Conservation (phyloP, 345 rosid species). For the Alliaria petiolata region DNA sequence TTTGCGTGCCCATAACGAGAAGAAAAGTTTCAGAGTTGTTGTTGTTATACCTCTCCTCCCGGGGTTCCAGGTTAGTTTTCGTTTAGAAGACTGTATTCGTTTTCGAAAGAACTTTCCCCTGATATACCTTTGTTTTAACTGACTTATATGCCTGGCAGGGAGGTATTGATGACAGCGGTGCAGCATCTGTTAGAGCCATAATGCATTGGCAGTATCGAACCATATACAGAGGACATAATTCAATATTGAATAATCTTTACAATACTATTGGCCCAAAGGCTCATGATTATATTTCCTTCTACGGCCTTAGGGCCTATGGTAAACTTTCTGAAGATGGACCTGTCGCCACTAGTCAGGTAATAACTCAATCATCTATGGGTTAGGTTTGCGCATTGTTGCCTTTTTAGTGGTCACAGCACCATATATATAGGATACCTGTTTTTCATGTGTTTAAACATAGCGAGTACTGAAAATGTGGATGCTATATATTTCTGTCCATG, state of each 20-base stretch:
- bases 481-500: slow-evolving; percentile 12
- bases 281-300: slow-evolving; percentile 86
- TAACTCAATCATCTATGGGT: slow-evolving; percentile 6
- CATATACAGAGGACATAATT: slow-evolving; percentile 85
- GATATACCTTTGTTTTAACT: background rate
- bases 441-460: background rate
- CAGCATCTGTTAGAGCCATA: slow-evolving; percentile 98
- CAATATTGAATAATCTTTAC: slow-evolving; percentile 78
- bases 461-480: background rate
- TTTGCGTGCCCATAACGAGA: slow-evolving; percentile 75
- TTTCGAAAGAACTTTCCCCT: background rate
- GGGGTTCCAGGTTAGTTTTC: slow-evolving; percentile 77
- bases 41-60: slow-evolving; percentile 96
- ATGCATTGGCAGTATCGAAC: slow-evolving; percentile 99
- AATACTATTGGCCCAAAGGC: slow-evolving; percentile 70
- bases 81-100: background rate
- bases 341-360: slow-evolving; percentile 91
- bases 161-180: slow-evolving; percentile 93
- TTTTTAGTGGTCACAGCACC: slow-evolving; percentile 2
- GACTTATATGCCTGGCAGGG: slow-evolving; percentile 53
- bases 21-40: slow-evolving; percentile 81
- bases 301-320: slow-evolving; percentile 87
- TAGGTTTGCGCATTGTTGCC: slow-evolving; percentile 4
- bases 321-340: slow-evolving; percentile 83
- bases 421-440: background rate